Percentiles rank a stretch among this genome's conserved stretches.
phyloP scores from a whole-genome alignment of 2,329 filamentous ascomycete species.

The Claviceps sp. region DNA sequence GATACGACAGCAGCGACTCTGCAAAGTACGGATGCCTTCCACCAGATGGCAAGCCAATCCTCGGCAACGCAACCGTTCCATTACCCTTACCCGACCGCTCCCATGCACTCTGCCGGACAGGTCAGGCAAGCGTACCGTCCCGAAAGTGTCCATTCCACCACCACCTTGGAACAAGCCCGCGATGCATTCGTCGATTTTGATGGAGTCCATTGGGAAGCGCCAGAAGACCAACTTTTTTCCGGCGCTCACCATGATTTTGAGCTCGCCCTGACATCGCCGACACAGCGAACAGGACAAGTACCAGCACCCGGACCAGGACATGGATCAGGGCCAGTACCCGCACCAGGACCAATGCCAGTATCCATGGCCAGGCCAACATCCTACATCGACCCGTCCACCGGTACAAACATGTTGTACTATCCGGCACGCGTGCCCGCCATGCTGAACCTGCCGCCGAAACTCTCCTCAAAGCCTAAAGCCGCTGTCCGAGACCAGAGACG shows the following conservation, averaged over 20 bases:
- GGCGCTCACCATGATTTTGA: slow-evolving; percentile 11
- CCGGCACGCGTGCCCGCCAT: slow-evolving; percentile 88
- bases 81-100: background rate
- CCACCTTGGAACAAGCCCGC: slow-evolving; percentile 52
- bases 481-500: slow-evolving; percentile 54
- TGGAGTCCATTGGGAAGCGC: slow-evolving; percentile 58
- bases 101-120: background rate
- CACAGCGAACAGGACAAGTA: slow-evolving; percentile 8
- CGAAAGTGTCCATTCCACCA: slow-evolving; percentile 38
- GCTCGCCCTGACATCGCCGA: slow-evolving; percentile 1
- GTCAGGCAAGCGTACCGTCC: slow-evolving; percentile 14
- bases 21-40: slow-evolving; percentile 16
- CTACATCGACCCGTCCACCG: slow-evolving; percentile 50
- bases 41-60: slow-evolving; percentile 19
- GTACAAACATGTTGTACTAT: slow-evolving; percentile 82
- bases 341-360: slow-evolving; percentile 13
- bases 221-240: slow-evolving; percentile 20
- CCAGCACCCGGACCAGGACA: slow-evolving; percentile 12
- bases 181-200: slow-evolving; percentile 70
- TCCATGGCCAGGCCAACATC: slow-evolving; percentile 34
- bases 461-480: slow-evolving; percentile 60
- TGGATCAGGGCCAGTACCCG: slow-evolving; percentile 34
- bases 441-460: slow-evolving; percentile 78
- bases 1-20: slow-evolving; percentile 17
- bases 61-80: slow-evolving; percentile 3